These are phyloP conservation scores for Sphagnum tenellum DNA, from an alignment of 225 moss, liverwort and hornwort species.

Conservation along the genomic window DNA sequence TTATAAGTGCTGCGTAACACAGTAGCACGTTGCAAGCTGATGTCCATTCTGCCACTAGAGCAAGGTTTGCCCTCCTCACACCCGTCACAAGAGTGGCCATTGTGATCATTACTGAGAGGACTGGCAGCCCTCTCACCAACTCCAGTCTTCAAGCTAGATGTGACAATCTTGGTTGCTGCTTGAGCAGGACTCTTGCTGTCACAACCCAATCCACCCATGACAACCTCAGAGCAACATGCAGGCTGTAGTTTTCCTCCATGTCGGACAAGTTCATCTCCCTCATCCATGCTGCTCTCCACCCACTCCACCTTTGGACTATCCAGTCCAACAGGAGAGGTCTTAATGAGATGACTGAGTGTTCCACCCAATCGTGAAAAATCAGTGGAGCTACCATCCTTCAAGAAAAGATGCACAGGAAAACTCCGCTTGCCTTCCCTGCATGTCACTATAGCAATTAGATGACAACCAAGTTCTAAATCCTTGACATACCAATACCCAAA, in stretches of 20 bases:
- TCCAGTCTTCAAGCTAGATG: conserved; percentile 24
- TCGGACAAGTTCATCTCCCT: conserved; percentile 56
- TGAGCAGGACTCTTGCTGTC: conserved; percentile 69
- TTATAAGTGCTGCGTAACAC: conserved; percentile 34
- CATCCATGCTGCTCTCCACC: conserved; percentile 95
- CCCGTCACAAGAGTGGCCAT: conserved; percentile 59
- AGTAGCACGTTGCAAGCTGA: conserved; percentile 45
- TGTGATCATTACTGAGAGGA: conserved; percentile 58
- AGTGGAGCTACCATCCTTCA: conserved; percentile 68
- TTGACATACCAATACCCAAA: no score
- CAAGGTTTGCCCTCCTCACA: conserved; percentile 84
- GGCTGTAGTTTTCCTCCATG: conserved; percentile 81
- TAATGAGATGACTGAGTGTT: conserved; percentile 84
- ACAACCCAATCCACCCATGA: conserved; percentile 24
- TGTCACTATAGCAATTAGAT: no score
- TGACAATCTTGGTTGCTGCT: conserved; percentile 36
- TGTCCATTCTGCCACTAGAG: conserved; percentile 79
- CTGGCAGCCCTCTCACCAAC: conserved; percentile 75
- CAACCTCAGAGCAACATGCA: conserved; percentile 78
- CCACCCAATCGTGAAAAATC: conserved; percentile 92
- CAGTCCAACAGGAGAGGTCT: conserved; percentile 40
- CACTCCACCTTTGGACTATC: conserved; percentile 79
- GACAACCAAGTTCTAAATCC: no score
- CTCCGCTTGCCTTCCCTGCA: conserved; percentile 71
- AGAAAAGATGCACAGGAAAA: conserved; percentile 69